Base-by-base conservation (phyloP, 306 rosid species). In the Calophaca sinica region DNA sequence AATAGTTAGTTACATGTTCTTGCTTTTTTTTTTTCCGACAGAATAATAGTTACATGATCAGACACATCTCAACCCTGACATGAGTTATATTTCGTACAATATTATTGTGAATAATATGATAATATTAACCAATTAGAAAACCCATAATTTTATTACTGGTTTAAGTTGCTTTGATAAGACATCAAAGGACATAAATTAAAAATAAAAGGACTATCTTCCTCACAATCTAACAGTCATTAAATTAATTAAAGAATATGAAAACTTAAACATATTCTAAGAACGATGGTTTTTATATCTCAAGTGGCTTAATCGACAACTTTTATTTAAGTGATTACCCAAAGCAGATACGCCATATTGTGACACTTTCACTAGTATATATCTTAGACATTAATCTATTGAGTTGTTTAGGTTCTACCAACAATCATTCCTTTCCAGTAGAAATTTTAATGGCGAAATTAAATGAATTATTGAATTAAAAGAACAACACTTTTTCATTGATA, bases 401-500 rank as follows among this genome's bases (percentile, higher is more conserved):
- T 65, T 75, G 80, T 77, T 82, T 69, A 54, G 76, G 80, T 80
- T 79, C 87, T 64, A 72, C 62, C 73, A 86, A 64, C 87, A 73
- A 79, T 74, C 82, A 78, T 73, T 79, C 69, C 81, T 76, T 63
- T 51, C 79, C 72, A 45, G 79, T 76, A 70, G 45, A 62, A 84
- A 72, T 53, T 72, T 80, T 62, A 67, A 83, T 55, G 58, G 49
- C 4, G 10, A 85, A 79, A n/a, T n/a, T n/a, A n/a, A 72, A 20
- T 35, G 1, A 57, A 73, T 62, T 72, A 55, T 78, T 69, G 44
- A 75, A 44, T 13, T 35, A 50, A 74, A 81, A 57, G 38, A 74
- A 49, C 49, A 81, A 5, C 79, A 69, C 88, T 81, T 84, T 84
- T 84, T 81, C 45, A 81, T 78, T 49, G 88, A 84, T 78, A 81